Base-by-base conservation (phyloP, 192 early-diverging fungal genomes). In the Podila epigama region DNA sequence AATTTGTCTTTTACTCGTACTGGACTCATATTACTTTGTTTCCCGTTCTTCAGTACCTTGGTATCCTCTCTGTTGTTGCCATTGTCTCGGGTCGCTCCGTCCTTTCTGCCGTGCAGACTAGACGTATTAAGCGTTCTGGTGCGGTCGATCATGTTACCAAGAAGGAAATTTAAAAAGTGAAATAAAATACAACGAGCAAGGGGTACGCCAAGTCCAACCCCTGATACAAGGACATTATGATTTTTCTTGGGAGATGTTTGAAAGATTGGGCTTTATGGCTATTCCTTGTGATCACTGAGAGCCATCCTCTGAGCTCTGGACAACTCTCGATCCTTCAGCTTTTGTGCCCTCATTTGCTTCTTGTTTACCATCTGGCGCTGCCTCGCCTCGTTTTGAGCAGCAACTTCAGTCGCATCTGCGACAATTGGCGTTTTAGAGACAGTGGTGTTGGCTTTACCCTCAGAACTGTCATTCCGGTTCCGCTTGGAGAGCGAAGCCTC, bases 1-100 rank as follows among this genome's bases (percentile, higher is more conserved):
- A 87, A 53, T 80, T 70, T 32, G 53, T 84, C 13, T 84, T 84
- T 37, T 84, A 79, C 63, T 64, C 63, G 20, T 87, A 87, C 66
- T 87, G 83, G 83, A 84, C 81, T 16, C 73, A 82, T 31, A 63
- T 81, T 36, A 84, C 84, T 48, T 44, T 87, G 28, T 81, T 87
- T 67, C 79, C 84, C 32, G 83, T 83, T 15, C 75, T 87, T 3
- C 69, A 68, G n/a, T 81, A 77, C 54, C 53, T 84, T 8, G 67
- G 67, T 27, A 75, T 60, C 8, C 70, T 82, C 41, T 77, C 75
- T 4, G 20, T 83, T 4, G 68, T 84, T 7, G 69, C 83, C 15
- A 61, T 81, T 37, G 40, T 79, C 36, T 80, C 81, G 5, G 85
- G 85, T 40, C 81, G 82, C 48, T 75, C 77, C 40, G 83, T 82